Conservation (phyloP, 805 yeast genomes). For the Wickerhamiella spandovensis region DNA sequence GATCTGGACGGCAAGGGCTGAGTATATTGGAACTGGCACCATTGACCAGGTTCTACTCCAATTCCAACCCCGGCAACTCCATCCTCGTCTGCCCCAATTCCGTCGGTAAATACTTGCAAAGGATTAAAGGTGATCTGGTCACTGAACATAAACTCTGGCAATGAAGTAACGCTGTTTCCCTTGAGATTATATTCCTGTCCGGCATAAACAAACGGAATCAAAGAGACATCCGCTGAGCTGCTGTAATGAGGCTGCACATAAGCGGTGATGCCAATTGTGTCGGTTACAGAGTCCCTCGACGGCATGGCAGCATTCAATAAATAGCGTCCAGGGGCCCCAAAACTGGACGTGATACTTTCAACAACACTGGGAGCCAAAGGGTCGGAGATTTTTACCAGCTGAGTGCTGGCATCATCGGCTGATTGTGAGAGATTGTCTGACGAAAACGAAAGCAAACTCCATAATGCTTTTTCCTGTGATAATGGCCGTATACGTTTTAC, state of each 20-base stretch:
- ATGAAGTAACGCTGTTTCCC: conserved; percentile 26
- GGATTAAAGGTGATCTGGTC: conserved; percentile 7
- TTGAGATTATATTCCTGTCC: conserved; percentile 45
- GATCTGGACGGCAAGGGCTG: conserved; percentile 6
- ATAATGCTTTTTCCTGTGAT: not conserved
- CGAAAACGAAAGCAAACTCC: not conserved
- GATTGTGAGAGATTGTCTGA: not conserved
- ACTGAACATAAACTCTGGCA: conserved; percentile 22
- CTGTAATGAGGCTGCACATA: conserved; percentile 55
- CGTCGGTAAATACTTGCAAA: conserved; percentile 5
- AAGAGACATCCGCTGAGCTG: conserved; percentile 37
- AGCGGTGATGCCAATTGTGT: conserved; percentile 34
- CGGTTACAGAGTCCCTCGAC: conserved; percentile 25
- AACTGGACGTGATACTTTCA: not conserved
- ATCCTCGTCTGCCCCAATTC: not conserved
- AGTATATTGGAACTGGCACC: conserved; percentile 5
- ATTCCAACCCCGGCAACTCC: not conserved
- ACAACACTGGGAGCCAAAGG: not conserved
- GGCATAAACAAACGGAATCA: conserved; percentile 47
- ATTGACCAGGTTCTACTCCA: not conserved
- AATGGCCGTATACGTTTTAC: not conserved
- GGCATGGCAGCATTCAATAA: conserved; percentile 13
- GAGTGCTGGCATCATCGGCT: not conserved
- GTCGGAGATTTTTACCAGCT: not conserved
- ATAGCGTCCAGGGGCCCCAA: not conserved